Conservation (phyloP, 805 yeast species). For the Kodamaea restingae region DNA sequence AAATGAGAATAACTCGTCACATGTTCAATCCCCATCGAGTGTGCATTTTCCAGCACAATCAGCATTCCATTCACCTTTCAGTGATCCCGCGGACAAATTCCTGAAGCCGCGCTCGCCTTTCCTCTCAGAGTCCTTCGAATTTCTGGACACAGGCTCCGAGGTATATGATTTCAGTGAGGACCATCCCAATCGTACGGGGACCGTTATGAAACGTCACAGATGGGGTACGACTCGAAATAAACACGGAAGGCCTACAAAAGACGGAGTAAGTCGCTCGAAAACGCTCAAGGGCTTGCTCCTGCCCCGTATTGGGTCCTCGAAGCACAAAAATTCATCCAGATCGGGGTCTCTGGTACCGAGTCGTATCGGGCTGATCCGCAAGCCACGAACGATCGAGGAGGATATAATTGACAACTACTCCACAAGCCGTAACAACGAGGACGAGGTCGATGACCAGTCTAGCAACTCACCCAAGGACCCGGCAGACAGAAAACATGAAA, state of each 20-base stretch:
- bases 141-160: slow-evolving; percentile 8
- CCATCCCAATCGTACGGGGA: slow-evolving; percentile 24
- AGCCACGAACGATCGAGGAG: slow-evolving; percentile 21
- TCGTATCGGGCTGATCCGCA: slow-evolving; percentile 17
- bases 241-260: slow-evolving; percentile 57
- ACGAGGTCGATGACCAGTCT: slow-evolving; percentile 1
- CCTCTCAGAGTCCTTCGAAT: slow-evolving; percentile 14
- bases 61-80: neutral
- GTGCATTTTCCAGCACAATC: neutral
- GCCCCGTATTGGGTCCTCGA: slow-evolving; percentile 5
- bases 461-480: slow-evolving; percentile 28
- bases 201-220: slow-evolving; percentile 71
- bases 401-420: slow-evolving; percentile 21
- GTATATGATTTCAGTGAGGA: slow-evolving; percentile 17
- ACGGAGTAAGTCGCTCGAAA: slow-evolving; percentile 50
- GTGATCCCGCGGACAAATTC: neutral
- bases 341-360: slow-evolving; percentile 5
- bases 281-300: slow-evolving; percentile 47
- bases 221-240: slow-evolving; percentile 89
- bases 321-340: slow-evolving; percentile 2
- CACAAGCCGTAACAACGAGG: slow-evolving; percentile 10
- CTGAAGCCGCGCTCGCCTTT: slow-evolving; percentile 26
- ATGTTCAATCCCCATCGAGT: no score
- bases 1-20: no score
- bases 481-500: slow-evolving; percentile 26